These are phyloP conservation scores for Aspergillus tubingensis DNA, from an alignment of 2,329 filamentous ascomycete species.

Conservation along the genomic window DNA sequence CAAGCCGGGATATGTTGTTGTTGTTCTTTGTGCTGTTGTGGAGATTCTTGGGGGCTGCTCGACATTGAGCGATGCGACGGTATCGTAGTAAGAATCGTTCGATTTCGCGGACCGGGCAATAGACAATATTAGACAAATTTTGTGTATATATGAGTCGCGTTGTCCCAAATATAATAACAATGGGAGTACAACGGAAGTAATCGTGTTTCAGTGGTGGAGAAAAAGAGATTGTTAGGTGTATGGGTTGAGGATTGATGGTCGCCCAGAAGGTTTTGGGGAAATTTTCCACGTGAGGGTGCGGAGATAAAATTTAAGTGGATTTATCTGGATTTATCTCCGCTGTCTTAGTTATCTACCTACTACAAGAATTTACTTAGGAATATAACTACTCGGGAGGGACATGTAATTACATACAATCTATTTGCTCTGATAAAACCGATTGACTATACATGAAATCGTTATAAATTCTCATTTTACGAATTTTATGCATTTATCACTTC, in stretches of 20 bases:
- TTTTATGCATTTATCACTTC: neutral
- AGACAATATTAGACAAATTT: too few species aligned
- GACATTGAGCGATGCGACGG: constrained; percentile 23
- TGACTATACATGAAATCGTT: neutral
- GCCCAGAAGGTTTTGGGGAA: constrained; percentile 12
- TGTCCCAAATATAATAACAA: neutral
- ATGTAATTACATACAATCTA: too few species aligned
- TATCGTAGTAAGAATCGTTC: too few species aligned
- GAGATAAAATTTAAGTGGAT: neutral
- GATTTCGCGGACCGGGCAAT: too few species aligned
- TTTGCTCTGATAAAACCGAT: too few species aligned
- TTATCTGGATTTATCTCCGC: neutral
- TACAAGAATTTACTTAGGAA: neutral
- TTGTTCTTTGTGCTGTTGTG: too few species aligned
- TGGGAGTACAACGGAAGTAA: neutral
- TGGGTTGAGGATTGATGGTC: constrained; percentile 1
- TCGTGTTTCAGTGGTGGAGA: neutral
- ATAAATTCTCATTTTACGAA: neutral
- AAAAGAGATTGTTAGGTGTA: neutral
- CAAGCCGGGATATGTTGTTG: constrained; percentile 53
- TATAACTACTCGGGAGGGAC: too few species aligned
- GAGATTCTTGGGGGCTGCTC: constrained; percentile 18
- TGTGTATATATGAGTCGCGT: constrained; percentile 8
- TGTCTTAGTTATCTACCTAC: neutral
- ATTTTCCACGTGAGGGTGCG: constrained; percentile 21